Evolutionary conservation across 148 eudicot species (phyloP).

Genomic region (Euryodendron excelsum): DNA sequence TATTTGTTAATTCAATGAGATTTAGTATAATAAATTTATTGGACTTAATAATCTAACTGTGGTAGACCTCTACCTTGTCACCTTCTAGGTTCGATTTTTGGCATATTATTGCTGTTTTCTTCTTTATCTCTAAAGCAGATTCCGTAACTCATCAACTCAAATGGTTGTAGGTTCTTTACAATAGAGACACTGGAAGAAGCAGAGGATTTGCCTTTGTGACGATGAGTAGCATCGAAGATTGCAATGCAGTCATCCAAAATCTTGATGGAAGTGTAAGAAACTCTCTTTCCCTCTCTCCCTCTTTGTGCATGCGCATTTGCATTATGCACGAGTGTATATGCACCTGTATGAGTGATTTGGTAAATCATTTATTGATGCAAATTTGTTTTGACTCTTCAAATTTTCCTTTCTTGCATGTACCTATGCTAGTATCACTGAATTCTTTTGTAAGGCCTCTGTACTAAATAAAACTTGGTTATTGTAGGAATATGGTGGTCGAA

Average conservation of each 20-base stretch:
- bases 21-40: not conserved
- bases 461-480: constrained; percentile 1
- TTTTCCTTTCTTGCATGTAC: not conserved
- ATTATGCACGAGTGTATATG: not conserved
- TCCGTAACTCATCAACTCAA: not conserved
- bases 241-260: constrained; percentile 60
- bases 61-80: not conserved
- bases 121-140: not conserved
- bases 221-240: constrained; percentile 86
- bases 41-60: not conserved
- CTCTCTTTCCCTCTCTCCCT: not conserved
- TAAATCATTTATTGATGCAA: not conserved
- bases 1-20: not conserved
- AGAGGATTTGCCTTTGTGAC: constrained; percentile 99
- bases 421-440: not conserved
- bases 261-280: constrained; percentile 82
- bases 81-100: not conserved
- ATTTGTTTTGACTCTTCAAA: not conserved
- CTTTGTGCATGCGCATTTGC: not conserved
- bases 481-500: constrained; percentile 86
- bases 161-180: constrained; percentile 67
- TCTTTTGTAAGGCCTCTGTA: not conserved
- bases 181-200: constrained; percentile 73
- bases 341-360: not conserved
- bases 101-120: not conserved